Evolutionary conservation across 2,329 filamentous ascomycete species (phyloP), one percentile per base, ranked within the genome.

Genomic region (Aphanoascus verrucosus): DNA sequence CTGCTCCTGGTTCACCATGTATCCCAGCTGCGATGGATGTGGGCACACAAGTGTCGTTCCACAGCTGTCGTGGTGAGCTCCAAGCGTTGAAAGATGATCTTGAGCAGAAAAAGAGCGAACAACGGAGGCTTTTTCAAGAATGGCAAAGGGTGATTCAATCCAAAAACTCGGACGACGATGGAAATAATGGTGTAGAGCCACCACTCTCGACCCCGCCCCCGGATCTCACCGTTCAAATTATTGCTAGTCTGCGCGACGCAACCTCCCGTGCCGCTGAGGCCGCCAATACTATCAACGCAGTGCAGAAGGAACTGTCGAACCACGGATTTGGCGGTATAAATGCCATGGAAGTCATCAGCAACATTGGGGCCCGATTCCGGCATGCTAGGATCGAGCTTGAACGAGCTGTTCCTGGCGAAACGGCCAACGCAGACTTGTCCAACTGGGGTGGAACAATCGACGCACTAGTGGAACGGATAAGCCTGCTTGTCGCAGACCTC

Each of bases 351-450:
- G 63, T 70, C 17, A 57, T 74, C 19, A 50, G 60, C 4, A 62
- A 68, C 40, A 69, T 75, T 55, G 65, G 66, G 19, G 58, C 59
- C 5, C 64, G 64, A 15, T 74, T 75, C 56, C 69, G 70, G 8
- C 58, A 66, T 32, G 71, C 73, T 32, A 69, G 72, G 28, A 60
- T 75, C 15, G 66, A 70, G 17, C 65, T 76, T 11, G 73, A 76
- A 54, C 64, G 66, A 44, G 58, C 67, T 2, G 55, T 74, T 7
- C 72, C 74, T 5, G 72, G 72, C 6, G 74, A 74, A 56, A 74
- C 67, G 15, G 52, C 65, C 14, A 60, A 67, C 44, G 65, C 62
- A 4, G 58, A 67, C 11, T 64, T 73, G 15, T 58, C 67, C 8
- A 63, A 74, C 47, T 67, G 69, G 37, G 66, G 64, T 43, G 61